Evolutionary conservation across 192 early-diverging fungal species (phyloP), one percentile per base, ranked within the genome.

Genomic region (Coemansia sp.): DNA sequence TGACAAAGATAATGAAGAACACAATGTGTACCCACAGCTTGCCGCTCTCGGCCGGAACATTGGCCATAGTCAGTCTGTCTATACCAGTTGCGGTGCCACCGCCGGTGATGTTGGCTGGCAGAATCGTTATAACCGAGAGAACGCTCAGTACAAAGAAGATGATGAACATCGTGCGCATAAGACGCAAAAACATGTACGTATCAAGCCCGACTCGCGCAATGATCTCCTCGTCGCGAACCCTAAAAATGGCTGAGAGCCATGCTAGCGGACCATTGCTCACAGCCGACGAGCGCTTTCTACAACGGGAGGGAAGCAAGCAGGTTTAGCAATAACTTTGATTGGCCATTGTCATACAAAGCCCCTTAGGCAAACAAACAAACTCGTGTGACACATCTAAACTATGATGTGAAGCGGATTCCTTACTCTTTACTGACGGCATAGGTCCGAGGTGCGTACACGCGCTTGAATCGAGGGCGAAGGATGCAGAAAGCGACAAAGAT

Each of bases 21-120:
- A 88, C 73, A 23, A 93, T 78, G 75, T 94, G 94, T 26, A 89
- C 90, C 93, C 93, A 95, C 11, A 91, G 83, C 32, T 86, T 85
- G 32, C 69, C 63, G 42, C 47, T 73, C 26, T 81, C 67, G 1
- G 58, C 49, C 23, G 59, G 55, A 33, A 97, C 82, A 64, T 97
- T 97, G 63, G 87, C 91, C 62, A 94, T 89, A 3, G 89, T 88
- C 62, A 92, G 71, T 4, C 58, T 21, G 52, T 84, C 65, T n/a
- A 94, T 73, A 6, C 91, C 93, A n/a, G 55, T 64, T 8, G 62
- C 67, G 60, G 53, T 19, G 23, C 66, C 39, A 19, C 67, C 64
- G n/a, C 70, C 67, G 3, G 87, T 86, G 21, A 84, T 76, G 76
- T 95, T 91, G 6, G 93, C 66, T 1, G 95, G 94, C 16, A 95